phyloP scores from a whole-genome alignment of 305 asterid species.

The Fraxinus baroniana region DNA sequence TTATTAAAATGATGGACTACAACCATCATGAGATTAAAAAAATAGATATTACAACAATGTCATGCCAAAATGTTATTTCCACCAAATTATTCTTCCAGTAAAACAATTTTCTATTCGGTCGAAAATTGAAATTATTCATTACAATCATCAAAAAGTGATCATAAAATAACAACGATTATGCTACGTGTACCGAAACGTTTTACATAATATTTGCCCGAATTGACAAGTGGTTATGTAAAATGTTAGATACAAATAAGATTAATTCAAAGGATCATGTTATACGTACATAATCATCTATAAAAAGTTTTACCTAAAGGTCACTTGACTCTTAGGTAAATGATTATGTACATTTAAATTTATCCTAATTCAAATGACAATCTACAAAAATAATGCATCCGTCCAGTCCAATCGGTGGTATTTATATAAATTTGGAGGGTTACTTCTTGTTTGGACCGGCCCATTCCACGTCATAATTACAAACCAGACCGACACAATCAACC shows the following conservation, averaged over 20 bases:
- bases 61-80: background rate
- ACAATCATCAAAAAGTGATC: background rate
- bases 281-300: too few species aligned
- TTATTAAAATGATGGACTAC: background rate
- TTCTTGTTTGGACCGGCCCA: background rate
- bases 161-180: too few species aligned
- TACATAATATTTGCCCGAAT: too few species aligned
- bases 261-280: too few species aligned
- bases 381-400: background rate
- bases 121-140: background rate
- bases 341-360: too few species aligned
- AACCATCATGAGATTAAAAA: too few species aligned
- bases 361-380: too few species aligned
- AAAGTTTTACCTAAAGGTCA: too few species aligned
- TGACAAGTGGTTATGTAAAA: too few species aligned
- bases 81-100: background rate
- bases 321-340: too few species aligned
- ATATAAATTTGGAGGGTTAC: background rate
- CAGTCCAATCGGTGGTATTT: background rate
- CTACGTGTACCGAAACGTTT: too few species aligned
- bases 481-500: background rate
- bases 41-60: background rate
- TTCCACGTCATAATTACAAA: background rate
- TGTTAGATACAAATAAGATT: too few species aligned
- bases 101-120: background rate